These are phyloP conservation scores for Henckelia pumila DNA, from an alignment of 257 asterid species.

Conservation along the genomic window DNA sequence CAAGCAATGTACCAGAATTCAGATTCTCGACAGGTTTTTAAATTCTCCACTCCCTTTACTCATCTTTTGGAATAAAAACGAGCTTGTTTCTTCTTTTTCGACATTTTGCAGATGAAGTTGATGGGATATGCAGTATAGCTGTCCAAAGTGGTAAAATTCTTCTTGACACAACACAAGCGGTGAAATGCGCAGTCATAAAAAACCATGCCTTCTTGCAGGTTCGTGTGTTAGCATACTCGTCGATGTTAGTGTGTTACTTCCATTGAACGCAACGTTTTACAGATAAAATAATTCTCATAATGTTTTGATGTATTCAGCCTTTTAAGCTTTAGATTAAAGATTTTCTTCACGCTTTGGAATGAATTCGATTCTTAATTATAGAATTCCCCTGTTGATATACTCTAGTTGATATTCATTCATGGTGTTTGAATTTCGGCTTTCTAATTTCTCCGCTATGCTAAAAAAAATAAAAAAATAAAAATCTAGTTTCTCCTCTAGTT, in stretches of 20 bases:
- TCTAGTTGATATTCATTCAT: not conserved
- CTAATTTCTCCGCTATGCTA: not conserved
- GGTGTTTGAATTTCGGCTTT: not conserved
- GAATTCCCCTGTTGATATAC: not conserved
- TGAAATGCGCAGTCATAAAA: not conserved
- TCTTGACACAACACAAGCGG: not conserved
- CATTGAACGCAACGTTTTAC: not conserved
- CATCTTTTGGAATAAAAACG: not conserved
- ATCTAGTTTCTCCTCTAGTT: not conserved
- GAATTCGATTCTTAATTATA: not conserved
- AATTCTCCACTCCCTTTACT: not conserved
- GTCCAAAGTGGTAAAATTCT: not conserved
- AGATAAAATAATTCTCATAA: not conserved
- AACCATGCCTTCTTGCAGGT: not conserved
- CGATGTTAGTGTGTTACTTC: not conserved
- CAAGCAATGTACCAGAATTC: not conserved
- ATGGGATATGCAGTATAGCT: not conserved
- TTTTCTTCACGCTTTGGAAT: not conserved
- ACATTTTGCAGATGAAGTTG: not conserved
- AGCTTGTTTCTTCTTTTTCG: not conserved
- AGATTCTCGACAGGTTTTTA: not conserved
- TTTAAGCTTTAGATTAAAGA: not conserved
- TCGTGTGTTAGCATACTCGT: not conserved
- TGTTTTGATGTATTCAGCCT: too few species aligned
- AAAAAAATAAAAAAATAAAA: too few species aligned